Conservation (phyloP, 805 yeast species). For the Metschnikowia chrysomelidarum region DNA sequence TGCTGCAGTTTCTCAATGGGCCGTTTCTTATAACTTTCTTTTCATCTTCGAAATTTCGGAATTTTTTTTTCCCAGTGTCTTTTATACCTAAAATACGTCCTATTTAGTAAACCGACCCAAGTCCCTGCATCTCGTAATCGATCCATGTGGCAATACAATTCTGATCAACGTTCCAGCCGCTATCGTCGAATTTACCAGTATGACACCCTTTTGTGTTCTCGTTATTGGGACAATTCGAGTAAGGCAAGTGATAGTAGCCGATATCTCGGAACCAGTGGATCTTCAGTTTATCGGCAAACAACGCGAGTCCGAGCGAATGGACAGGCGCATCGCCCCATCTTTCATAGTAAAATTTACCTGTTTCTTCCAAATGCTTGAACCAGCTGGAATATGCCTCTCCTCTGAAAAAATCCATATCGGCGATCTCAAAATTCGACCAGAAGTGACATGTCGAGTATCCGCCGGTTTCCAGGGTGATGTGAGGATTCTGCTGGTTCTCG, state of each 20-base stretch:
- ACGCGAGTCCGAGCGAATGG: slow-evolving; percentile 68
- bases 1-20: too few relatives aligned
- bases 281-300: slow-evolving; percentile 65
- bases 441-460: slow-evolving; percentile 76
- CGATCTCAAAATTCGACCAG: slow-evolving; percentile 89
- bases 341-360: slow-evolving; percentile 86
- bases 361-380: slow-evolving; percentile 59
- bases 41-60: neutral
- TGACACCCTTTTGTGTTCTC: slow-evolving; percentile 45
- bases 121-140: slow-evolving; percentile 31
- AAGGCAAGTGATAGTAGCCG: slow-evolving; percentile 76
- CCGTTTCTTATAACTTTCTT: slow-evolving; percentile 3
- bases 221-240: slow-evolving; percentile 68
- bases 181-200: slow-evolving; percentile 53
- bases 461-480: slow-evolving; percentile 39
- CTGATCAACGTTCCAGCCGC: slow-evolving; percentile 55
- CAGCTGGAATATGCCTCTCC: slow-evolving; percentile 63
- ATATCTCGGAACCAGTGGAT: slow-evolving; percentile 89
- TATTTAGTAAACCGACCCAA: slow-evolving; percentile 10
- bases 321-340: slow-evolving; percentile 96
- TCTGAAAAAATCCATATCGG: slow-evolving; percentile 77
- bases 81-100: too few relatives aligned
- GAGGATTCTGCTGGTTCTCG: slow-evolving; percentile 51
- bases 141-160: slow-evolving; percentile 79
- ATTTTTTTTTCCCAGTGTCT: too few relatives aligned